Evolutionary conservation across 179 eudicot species (phyloP), one percentile per base, ranked within the genome.

Genomic region (Amaranthus tricolor): DNA sequence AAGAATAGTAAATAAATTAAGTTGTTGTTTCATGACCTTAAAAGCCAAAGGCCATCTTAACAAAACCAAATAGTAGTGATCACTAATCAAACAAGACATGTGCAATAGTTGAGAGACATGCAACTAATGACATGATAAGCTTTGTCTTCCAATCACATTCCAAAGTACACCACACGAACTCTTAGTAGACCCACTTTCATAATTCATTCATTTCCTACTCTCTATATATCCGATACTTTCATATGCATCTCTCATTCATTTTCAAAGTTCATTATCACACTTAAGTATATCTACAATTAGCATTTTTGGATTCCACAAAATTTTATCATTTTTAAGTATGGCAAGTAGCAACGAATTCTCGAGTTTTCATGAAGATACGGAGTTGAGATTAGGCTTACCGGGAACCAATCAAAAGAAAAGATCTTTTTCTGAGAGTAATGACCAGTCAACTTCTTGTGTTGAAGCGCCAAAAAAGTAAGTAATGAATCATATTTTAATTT

Each of bases 101-200:
- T 80, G 83, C 54, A 17, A 31, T 31, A 31, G 40, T 62, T 50
- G n/a, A 75, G 70, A 71, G 82, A 75, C 79, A 80, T 56, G 50
- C 52, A 79, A 50, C 61, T 49, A 63, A 70, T 63, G 75, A 74
- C 49, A 55, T 58, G 74, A 47, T 80, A 62, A 59, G 51, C 8
- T 10, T 16, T 80, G 79, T 76, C 82, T 47, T 65, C 68, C 64
- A 76, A 76, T 67, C 73, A 60, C 2, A 65, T 17, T 55, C 62
- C 54, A 64, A 78, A 58, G 64, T 71, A 77, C 79, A 75, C 6
- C 69, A 71, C 76, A 76, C 79, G 77, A 52, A 73, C 67, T 65
- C 17, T 20, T 49, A 66, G 17, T 10, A 13, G 68, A 57, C 8
- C 68, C 40, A 57, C 48, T 24, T 65, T 53, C 16, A 6, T 66